phyloP scores from a whole-genome alignment of 768 basidiomycete species.

The Tylopilus intermedius region DNA sequence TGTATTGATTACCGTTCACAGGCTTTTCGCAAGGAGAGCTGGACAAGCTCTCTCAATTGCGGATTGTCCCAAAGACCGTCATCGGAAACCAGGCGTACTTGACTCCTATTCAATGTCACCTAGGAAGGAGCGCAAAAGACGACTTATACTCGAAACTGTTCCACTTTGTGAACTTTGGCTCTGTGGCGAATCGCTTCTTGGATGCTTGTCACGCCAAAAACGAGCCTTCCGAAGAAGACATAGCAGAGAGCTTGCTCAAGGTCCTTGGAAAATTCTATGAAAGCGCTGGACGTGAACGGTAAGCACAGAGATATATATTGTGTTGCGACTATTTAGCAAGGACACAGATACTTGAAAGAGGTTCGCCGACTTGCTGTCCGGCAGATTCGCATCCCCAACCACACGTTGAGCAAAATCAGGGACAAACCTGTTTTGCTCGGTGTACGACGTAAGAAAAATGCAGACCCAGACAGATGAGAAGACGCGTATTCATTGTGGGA shows the following conservation, averaged over 20 bases:
- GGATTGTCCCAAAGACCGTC: constrained; percentile 43
- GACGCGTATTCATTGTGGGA: constrained; percentile 37
- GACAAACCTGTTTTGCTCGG: constrained; percentile 66
- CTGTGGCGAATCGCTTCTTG: constrained; percentile 73
- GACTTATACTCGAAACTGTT: constrained; percentile 77
- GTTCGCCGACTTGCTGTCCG: constrained; percentile 59
- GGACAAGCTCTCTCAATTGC: constrained; percentile 44
- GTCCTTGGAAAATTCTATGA: constrained; percentile 65
- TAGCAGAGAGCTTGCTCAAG: constrained; percentile 58
- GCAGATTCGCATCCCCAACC: constrained; percentile 35
- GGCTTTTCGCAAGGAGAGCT: constrained; percentile 56
- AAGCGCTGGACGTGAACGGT: constrained; percentile 61
- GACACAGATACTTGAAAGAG: constrained; percentile 34
- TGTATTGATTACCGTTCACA: constrained; percentile 17
- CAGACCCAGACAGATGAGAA: background rate
- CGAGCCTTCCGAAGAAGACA: constrained; percentile 78
- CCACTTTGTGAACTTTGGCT: constrained; percentile 81
- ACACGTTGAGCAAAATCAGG: constrained; percentile 54
- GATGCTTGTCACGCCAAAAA: constrained; percentile 77
- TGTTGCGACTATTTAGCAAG: background rate
- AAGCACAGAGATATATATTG: constrained; percentile 16
- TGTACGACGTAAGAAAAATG: constrained; percentile 45
- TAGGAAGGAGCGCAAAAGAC: constrained; percentile 45
- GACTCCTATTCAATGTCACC: constrained; percentile 54
- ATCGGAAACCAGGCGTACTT: background rate